These are phyloP conservation scores for Neurospora sp. DNA, from an alignment of 495 filamentous ascomycete genomes.

Conservation along the genomic window DNA sequence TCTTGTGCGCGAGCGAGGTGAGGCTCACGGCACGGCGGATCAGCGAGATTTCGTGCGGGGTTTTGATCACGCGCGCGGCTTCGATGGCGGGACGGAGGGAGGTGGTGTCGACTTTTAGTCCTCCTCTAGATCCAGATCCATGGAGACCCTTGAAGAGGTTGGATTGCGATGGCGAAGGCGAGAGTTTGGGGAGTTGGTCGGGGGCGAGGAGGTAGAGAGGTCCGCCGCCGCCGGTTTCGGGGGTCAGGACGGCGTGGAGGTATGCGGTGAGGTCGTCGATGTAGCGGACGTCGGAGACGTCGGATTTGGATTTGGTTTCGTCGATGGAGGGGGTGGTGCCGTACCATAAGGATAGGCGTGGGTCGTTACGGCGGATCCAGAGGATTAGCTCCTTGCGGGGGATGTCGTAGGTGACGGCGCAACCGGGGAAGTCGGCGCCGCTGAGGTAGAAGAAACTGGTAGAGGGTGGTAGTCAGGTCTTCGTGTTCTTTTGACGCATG, in stretches of 20 bases:
- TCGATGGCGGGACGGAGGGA: slow-evolving; percentile 58
- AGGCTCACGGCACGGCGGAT: slow-evolving; percentile 72
- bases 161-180: slow-evolving; percentile 10
- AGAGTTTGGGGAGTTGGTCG: slow-evolving; percentile 31
- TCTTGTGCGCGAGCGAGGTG: slow-evolving; percentile 54
- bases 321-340: slow-evolving; percentile 44
- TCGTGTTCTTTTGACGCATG: neutral
- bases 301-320: slow-evolving; percentile 39
- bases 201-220: slow-evolving; percentile 34
- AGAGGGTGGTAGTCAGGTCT: neutral
- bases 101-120: slow-evolving; percentile 26
- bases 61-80: slow-evolving; percentile 65
- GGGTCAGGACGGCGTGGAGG: slow-evolving; percentile 18
- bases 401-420: slow-evolving; percentile 54
- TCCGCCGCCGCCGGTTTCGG: slow-evolving; percentile 6
- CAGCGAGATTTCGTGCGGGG: slow-evolving; percentile 66
- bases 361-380: slow-evolving; percentile 50
- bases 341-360: slow-evolving; percentile 48
- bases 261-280: slow-evolving; percentile 25
- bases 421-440: slow-evolving; percentile 51
- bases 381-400: slow-evolving; percentile 44
- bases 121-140: neutral
- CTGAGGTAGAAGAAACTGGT: slow-evolving; percentile 56
- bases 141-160: neutral
- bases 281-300: slow-evolving; percentile 43